Evolutionary conservation across 257 asterid species (phyloP).

Genomic region (Ocimum tenuiflorum): DNA sequence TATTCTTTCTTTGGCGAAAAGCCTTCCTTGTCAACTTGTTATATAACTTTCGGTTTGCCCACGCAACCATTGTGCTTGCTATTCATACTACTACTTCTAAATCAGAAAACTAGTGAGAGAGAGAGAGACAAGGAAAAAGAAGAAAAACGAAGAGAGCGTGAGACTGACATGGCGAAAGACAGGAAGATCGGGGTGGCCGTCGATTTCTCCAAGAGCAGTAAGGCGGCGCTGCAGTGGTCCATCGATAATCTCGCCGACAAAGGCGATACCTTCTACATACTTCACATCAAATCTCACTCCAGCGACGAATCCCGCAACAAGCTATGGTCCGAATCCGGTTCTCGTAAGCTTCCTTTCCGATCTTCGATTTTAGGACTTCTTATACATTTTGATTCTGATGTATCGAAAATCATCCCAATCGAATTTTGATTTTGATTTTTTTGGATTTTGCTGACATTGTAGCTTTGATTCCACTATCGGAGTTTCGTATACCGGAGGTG

Average conservation of each 20-base stretch:
- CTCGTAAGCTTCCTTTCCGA: slow-evolving; percentile 41
- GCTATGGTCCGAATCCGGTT: slow-evolving; percentile 58
- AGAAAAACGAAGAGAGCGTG: neutral
- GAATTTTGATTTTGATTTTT: neutral
- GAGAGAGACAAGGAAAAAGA: too few relatives aligned
- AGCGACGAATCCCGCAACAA: slow-evolving; percentile 37
- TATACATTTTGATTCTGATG: neutral
- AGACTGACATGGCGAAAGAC: slow-evolving; percentile 61
- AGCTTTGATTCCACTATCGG: slow-evolving; percentile 79
- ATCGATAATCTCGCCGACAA: slow-evolving; percentile 73
- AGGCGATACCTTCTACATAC: slow-evolving; percentile 54
- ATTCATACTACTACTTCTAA: neutral
- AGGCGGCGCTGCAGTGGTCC: slow-evolving; percentile 68
- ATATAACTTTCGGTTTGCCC: slow-evolving; percentile 7
- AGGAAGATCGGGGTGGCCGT: slow-evolving; percentile 72
- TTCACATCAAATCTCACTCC: slow-evolving; percentile 46
- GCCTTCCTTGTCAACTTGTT: neutral
- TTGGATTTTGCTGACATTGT: neutral
- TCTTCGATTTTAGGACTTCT: neutral
- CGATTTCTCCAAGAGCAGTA: slow-evolving; percentile 90
- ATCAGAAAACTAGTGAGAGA: neutral
- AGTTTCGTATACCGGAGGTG: slow-evolving; percentile 70
- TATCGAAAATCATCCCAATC: neutral
- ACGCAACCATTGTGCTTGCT: slow-evolving; percentile 19
- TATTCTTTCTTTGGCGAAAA: neutral